Evolutionary conservation across 257 asterid species (phyloP), one percentile per base, ranked within the genome.

Genomic region (Linderniella brevidens): DNA sequence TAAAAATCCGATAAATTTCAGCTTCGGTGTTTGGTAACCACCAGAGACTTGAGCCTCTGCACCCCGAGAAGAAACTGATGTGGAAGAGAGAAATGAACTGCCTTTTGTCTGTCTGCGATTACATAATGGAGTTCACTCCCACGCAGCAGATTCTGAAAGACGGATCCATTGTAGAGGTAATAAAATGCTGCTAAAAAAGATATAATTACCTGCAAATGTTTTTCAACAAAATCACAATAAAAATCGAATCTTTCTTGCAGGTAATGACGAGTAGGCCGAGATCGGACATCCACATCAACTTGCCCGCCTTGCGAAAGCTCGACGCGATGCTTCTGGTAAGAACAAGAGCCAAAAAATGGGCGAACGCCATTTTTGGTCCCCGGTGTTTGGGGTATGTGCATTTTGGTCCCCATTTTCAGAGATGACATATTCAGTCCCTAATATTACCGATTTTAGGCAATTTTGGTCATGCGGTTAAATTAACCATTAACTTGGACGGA

Each of bases 11-110:
- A 25, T 6, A 25, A n/a, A 50, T 49, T 61, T 76, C 84, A 85
- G 96, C 90, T 52, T 77, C 99, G 8, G 67, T 85, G 42, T 90
- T 79, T 64, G 94, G 93, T 8, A 87, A 79, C 16, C 88, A 79
- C 25, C 79, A 68, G 59, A 75, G 73, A 60, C 54, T 90, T 55
- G 92, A 85, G 68, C 56, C 56, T 51, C 32, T 51, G 56, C 45
- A 51, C 8, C 45, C 3, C 5, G 56, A 37, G 13, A 51, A 51
- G 46, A 51, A 51, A 37, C 18, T 37, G 12, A 51, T 51, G 56
- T 51, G 56, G 56, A 37, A 29, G 9, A 35, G 56, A 51, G 56
- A 51, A 10, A 51, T 51, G 56, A 17, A 37, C 2, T 51, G 56
- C 14, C 46, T 51, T 17, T 18, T 51, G 5, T 51, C 20, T 14